These are phyloP conservation scores for Phalaenopsis aphrodite DNA, from an alignment of 106 monocot genomes.

Conservation along the genomic window DNA sequence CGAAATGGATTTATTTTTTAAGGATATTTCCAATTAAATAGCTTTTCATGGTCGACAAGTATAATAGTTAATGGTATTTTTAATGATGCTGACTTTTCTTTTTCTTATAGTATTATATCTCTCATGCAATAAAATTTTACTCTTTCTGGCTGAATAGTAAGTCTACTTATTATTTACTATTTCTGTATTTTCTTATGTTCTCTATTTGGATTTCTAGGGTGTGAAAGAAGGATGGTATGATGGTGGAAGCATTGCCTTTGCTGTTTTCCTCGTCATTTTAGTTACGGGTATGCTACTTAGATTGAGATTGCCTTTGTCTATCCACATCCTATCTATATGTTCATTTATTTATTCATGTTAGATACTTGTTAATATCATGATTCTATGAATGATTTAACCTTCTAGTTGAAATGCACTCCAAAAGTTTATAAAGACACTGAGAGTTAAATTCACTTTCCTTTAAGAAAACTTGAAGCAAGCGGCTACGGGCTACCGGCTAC, in stretches of 20 bases:
- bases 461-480: too few relatives aligned
- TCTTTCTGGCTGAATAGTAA: background rate
- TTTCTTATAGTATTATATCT: background rate
- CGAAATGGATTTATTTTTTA: background rate
- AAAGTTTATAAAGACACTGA: too few relatives aligned
- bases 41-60: background rate
- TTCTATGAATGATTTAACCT: too few relatives aligned
- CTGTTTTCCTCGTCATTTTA: slow-evolving; percentile 84
- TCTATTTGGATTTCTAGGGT: slow-evolving; percentile 31
- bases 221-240: slow-evolving; percentile 99
- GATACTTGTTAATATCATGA: too few relatives aligned
- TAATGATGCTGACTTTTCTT: background rate
- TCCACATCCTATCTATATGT: background rate
- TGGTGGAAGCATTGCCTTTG: slow-evolving; percentile 91
- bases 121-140: background rate
- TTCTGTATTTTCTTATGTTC: background rate
- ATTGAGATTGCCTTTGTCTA: background rate
- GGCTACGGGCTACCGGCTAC: too few relatives aligned
- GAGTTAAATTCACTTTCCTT: too few relatives aligned
- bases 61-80: background rate
- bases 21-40: background rate
- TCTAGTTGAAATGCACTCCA: too few relatives aligned
- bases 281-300: slow-evolving; percentile 58
- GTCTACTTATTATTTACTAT: background rate
- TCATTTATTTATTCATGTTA: background rate